Base-by-base conservation (phyloP, 2,329 filamentous ascomycete genomes). In the Neopestalotiopsis clavispora region DNA sequence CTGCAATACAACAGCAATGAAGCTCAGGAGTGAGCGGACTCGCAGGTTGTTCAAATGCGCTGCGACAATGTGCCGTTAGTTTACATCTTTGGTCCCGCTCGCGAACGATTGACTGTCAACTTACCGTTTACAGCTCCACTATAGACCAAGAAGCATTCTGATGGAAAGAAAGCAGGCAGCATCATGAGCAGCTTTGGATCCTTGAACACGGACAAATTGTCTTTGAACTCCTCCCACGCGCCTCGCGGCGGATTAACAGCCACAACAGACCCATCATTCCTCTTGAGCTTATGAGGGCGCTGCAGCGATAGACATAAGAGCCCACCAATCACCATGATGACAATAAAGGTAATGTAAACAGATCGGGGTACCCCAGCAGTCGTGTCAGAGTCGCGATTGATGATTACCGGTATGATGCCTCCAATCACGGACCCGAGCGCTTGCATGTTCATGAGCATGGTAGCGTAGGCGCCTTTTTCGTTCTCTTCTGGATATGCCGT, bases 401-500 rank as follows among this genome's bases (percentile, higher is more conserved):
- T 73, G 30, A 75, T 73, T 2, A 77, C 62, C 1, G 75, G 75
- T n/a, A 78, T 75, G 56, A 77, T 74, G 2, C 75, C 74, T 5
- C 75, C 74, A 12, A 74, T 72, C 5, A 76, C 72, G 14, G 74
- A 73, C n/a, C 77, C 78, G 2, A 75, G 66, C 14, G 77, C 77
- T 38, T 78, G 74, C 4, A 78, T 72, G 65, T 77, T 78, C 28
- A 76, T 70, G 23, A 72, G 72, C 12, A 75, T 75, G 9, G 76
- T 75, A 59, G 78, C 75, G 62, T 73, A 79, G 12, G 68, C 69
- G 1, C 77, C 77, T 65, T 75, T 75, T 28, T 80, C 76, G 12
- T 72, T 68, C 65, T 80, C 78, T 56, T 80, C 78, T 3, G 78
- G 73, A 58, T 80, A 80, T 0, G 77, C 74, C 30, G 74, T 75